Percentiles rank a stretch among this genome's conserved stretches.
Conservation (phyloP, 805 yeast species). For the Yarrowia hollandica region DNA sequence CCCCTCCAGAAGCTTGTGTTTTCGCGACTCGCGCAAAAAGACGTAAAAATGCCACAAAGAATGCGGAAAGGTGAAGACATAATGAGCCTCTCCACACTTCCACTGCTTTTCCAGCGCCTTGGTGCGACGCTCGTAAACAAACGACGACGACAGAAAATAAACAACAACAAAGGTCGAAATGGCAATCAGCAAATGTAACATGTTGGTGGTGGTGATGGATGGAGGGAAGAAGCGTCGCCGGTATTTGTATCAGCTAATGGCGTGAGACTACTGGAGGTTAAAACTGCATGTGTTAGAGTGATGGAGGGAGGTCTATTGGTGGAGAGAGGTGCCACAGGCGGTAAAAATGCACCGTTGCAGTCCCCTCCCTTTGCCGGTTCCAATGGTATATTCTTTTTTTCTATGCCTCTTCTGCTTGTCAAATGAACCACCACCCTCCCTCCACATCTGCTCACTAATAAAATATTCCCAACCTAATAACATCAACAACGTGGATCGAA, state of each 20-base stretch:
- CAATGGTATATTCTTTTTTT: not conserved
- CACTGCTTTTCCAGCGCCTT: not conserved
- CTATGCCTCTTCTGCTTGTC: not conserved
- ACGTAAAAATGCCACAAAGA: slow-evolving; percentile 12
- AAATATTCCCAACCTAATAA: not conserved
- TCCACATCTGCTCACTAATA: slow-evolving; percentile 15
- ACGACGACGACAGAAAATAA: not conserved
- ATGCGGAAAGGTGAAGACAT: not conserved
- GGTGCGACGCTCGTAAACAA: not conserved
- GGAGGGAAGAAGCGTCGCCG: too few species aligned
- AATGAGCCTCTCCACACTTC: slow-evolving; percentile 9
- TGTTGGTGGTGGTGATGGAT: not conserved
- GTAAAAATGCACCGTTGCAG: too few species aligned
- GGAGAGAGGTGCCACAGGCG: too few species aligned
- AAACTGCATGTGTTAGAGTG: too few species aligned
- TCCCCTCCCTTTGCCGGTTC: too few species aligned
- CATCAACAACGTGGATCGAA: not conserved
- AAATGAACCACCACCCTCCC: not conserved
- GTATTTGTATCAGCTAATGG: not conserved
- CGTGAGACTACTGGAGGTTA: not conserved
- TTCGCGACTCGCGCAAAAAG: slow-evolving; percentile 10
- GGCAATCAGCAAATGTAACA: not conserved
- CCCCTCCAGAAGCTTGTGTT: slow-evolving; percentile 18
- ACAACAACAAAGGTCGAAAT: not conserved
- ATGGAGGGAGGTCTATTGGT: too few species aligned